Evolutionary conservation across 768 basidiomycete species (phyloP).

Genomic region (Lepiota brunneoincarnata): DNA sequence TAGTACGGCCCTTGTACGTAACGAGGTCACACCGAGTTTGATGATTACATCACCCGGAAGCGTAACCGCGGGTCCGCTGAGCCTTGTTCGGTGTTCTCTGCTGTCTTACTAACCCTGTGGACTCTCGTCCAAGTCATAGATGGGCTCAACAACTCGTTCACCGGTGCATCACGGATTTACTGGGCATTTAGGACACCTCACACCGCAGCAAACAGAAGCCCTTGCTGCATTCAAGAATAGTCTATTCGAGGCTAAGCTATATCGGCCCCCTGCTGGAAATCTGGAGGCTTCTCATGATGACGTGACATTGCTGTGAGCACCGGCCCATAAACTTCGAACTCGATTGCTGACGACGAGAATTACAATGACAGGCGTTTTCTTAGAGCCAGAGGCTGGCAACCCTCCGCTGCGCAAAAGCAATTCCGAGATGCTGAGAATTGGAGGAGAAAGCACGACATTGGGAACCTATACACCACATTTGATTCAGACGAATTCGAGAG

Average conservation of each 20-base stretch:
- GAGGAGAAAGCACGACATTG: slow-evolving; percentile 61
- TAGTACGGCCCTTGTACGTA: too few relatives aligned
- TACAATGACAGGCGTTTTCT: slow-evolving; percentile 74
- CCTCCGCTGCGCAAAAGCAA: slow-evolving; percentile 62
- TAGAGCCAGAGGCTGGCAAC: slow-evolving; percentile 71
- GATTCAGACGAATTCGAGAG: slow-evolving; percentile 56
- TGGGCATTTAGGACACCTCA: slow-evolving; percentile 56
- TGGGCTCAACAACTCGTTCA: background rate
- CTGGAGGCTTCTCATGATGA: slow-evolving; percentile 58
- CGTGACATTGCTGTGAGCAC: slow-evolving; percentile 57
- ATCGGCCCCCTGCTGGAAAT: slow-evolving; percentile 33
- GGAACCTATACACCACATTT: slow-evolving; percentile 60
- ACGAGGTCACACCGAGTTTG: too few relatives aligned
- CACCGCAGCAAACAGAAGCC: slow-evolving; percentile 42
- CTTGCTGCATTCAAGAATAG: slow-evolving; percentile 53
- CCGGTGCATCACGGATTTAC: slow-evolving; percentile 22
- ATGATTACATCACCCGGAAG: too few relatives aligned
- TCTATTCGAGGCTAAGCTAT: slow-evolving; percentile 50
- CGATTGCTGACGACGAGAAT: background rate
- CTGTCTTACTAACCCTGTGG: background rate
- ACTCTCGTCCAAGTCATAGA: background rate
- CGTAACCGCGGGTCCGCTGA: background rate
- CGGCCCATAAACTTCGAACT: background rate
- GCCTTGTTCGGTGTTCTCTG: background rate
- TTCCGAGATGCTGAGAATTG: slow-evolving; percentile 68